phyloP scores from a whole-genome alignment of 345 rosid species.

The Cardamine chenopodiifolia region DNA sequence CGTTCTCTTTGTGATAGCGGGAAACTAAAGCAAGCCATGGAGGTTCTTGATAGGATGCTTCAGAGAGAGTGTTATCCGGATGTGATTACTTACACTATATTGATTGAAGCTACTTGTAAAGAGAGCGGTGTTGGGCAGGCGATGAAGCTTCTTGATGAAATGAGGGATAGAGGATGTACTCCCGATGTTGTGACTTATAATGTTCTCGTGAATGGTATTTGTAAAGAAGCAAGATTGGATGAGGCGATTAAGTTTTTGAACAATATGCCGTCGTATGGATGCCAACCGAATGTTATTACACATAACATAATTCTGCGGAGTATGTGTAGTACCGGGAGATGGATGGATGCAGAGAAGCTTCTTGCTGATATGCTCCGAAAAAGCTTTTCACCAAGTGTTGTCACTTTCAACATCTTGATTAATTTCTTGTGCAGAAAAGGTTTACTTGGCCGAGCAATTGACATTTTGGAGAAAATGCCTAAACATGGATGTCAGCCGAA shows the following conservation, averaged over 20 bases:
- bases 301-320: constrained; percentile 78
- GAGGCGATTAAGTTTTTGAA: constrained; percentile 84
- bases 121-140: constrained; percentile 82
- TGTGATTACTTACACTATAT: constrained; percentile 75
- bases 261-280: constrained; percentile 65
- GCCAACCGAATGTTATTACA: constrained; percentile 79
- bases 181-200: constrained; percentile 86
- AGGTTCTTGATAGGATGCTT: constrained; percentile 66
- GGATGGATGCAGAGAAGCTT: constrained; percentile 87
- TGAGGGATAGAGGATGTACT: constrained; percentile 74
- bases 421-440: constrained; percentile 84
- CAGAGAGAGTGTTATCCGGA: constrained; percentile 72
- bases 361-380: constrained; percentile 70
- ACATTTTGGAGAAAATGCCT: constrained; percentile 84
- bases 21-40: constrained; percentile 75
- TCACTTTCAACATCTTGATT: constrained; percentile 88
- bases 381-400: constrained; percentile 87
- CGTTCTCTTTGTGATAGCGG: constrained; percentile 77
- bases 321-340: constrained; percentile 82
- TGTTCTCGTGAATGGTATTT: constrained; percentile 84
- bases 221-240: constrained; percentile 80
- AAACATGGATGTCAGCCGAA: constrained; percentile 76
- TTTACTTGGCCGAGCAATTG: constrained; percentile 77
- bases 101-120: constrained; percentile 84
- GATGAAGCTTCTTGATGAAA: constrained; percentile 88